Conservation (phyloP, 1,139 yeast genomes). For the Debaryomycetaceae sp. region DNA sequence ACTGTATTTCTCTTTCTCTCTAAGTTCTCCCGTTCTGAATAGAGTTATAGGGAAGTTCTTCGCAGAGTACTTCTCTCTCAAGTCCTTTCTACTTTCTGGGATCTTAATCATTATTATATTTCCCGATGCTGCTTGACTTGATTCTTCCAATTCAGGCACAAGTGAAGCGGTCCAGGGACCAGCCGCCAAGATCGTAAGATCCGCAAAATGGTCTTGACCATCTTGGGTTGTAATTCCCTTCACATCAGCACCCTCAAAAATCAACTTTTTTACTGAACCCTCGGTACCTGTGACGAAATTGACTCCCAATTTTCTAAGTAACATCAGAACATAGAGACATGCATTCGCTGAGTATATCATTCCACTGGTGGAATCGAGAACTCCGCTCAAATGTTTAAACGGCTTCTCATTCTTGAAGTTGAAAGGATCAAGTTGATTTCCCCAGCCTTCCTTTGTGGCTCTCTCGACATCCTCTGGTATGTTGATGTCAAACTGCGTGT, state of each 20-base stretch:
- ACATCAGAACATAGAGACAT: slow-evolving; percentile 20
- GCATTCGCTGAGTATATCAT: slow-evolving; percentile 34
- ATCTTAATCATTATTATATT: slow-evolving; percentile 23
- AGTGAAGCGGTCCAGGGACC: slow-evolving; percentile 39
- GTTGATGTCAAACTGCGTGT: slow-evolving; percentile 25
- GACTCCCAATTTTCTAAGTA: slow-evolving; percentile 24
- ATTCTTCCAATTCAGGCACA: slow-evolving; percentile 26
- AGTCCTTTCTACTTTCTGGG: slow-evolving; percentile 24
- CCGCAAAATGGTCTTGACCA: slow-evolving; percentile 13
- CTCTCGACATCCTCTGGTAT: slow-evolving; percentile 20
- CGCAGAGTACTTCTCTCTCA: slow-evolving; percentile 20
- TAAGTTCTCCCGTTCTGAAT: slow-evolving; percentile 15
- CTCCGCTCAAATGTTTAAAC: slow-evolving; percentile 12
- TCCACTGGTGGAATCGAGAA: slow-evolving; percentile 34
- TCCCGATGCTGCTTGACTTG: slow-evolving; percentile 32
- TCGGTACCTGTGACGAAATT: slow-evolving; percentile 21
- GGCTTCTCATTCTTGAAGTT: slow-evolving; percentile 5
- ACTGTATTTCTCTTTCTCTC: slow-evolving; percentile 3
- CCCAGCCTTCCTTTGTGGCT: slow-evolving; percentile 21
- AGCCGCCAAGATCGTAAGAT: slow-evolving; percentile 28
- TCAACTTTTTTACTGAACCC: slow-evolving; percentile 17
- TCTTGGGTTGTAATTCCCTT: slow-evolving; percentile 1
- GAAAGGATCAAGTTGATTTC: slow-evolving; percentile 15
- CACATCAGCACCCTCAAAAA: slow-evolving; percentile 8
- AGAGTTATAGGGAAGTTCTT: slow-evolving; percentile 22